phyloP scores from a whole-genome alignment of 495 filamentous ascomycete genomes.

The Tuber microsphaerosporum region DNA sequence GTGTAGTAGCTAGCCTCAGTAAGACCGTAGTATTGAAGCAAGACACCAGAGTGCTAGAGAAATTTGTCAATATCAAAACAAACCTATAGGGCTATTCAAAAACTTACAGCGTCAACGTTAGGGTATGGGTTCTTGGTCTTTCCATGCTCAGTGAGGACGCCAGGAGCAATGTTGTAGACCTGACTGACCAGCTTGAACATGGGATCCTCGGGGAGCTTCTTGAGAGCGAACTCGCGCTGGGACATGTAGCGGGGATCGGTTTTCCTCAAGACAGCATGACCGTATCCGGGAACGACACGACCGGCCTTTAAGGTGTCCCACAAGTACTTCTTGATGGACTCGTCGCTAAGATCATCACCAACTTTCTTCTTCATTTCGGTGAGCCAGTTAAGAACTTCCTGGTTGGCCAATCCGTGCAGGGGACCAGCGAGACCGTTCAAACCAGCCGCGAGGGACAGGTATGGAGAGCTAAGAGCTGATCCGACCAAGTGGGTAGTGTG shows the following conservation, averaged over 20 bases:
- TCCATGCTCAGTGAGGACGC: slow-evolving; percentile 95
- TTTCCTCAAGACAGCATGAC: slow-evolving; percentile 98
- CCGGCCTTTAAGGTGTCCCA: slow-evolving; percentile 94
- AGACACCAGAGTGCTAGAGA: slow-evolving; percentile 80
- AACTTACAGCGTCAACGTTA: slow-evolving; percentile 60
- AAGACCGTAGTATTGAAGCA: slow-evolving; percentile 98
- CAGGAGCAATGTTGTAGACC: slow-evolving; percentile 98
- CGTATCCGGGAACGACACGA: slow-evolving; percentile 94
- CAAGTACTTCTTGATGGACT: slow-evolving; percentile 93
- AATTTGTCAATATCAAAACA: slow-evolving; percentile 38
- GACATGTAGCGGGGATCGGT: slow-evolving; percentile 97
- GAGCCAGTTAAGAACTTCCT: slow-evolving; percentile 98
- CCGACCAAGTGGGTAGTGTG: slow-evolving; percentile 98
- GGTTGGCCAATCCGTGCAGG: slow-evolving; percentile 97
- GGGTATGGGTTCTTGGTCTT: slow-evolving; percentile 94
- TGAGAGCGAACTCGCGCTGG: slow-evolving; percentile 90
- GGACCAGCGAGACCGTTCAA: slow-evolving; percentile 96
- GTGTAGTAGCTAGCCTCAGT: slow-evolving; percentile 99
- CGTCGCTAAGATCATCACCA: slow-evolving; percentile 88
- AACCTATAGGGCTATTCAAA: slow-evolving; percentile 44
- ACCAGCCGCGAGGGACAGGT: slow-evolving; percentile 91
- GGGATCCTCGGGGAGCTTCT: slow-evolving; percentile 85
- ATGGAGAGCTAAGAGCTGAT: slow-evolving; percentile 91
- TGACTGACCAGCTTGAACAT: slow-evolving; percentile 99
- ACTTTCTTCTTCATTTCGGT: slow-evolving; percentile 95